A percentile compares a stretch with the other conserved stretches of the same genome.
phyloP scores from a whole-genome alignment of 2,329 filamentous ascomycete species.

The Penicillium sp. region DNA sequence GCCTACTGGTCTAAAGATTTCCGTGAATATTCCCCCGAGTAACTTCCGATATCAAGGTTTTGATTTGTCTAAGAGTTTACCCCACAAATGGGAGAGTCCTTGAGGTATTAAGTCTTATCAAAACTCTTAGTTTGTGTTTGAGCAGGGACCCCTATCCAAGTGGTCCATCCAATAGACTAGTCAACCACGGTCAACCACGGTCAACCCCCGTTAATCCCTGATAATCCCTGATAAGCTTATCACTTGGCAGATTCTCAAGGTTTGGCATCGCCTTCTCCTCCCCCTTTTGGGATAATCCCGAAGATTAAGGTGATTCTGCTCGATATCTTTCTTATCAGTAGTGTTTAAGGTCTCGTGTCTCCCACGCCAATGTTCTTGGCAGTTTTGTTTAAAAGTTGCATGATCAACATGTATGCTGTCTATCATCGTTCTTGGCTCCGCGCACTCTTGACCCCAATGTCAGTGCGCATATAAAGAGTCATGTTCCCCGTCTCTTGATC shows the following conservation, averaged over 20 bases:
- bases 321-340: constrained; percentile 5
- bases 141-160: background rate
- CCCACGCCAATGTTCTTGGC: background rate
- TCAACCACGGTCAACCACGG: background rate
- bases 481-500: constrained; percentile 10
- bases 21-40: background rate
- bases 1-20: background rate
- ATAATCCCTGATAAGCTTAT: constrained; percentile 16
- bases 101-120: constrained; percentile 2
- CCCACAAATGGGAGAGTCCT: background rate
- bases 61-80: background rate
- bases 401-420: background rate
- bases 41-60: background rate
- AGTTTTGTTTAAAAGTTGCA: background rate
- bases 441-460: constrained; percentile 7
- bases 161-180: background rate
- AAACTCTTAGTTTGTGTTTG: background rate
- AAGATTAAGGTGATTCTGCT: background rate
- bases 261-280: constrained; percentile 20
- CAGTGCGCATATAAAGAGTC: constrained; percentile 16
- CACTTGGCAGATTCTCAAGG: constrained; percentile 15
- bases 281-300: constrained; percentile 13
- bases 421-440: constrained; percentile 15
- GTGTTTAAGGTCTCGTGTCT: background rate
- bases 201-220: background rate